Base-by-base conservation (phyloP, 257 asterid species). In the Solanum peruvianum region DNA sequence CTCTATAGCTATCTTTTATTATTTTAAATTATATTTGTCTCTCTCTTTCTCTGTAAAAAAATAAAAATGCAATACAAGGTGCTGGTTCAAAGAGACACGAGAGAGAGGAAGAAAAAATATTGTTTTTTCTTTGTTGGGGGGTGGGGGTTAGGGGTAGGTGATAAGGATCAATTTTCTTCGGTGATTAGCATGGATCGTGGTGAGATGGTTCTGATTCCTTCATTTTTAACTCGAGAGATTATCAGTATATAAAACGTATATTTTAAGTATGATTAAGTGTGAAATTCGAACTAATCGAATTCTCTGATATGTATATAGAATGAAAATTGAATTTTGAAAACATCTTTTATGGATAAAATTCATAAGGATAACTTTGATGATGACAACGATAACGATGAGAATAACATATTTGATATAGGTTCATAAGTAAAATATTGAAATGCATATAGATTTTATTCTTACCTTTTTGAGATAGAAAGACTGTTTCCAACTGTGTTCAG, bases 31-130 rank as follows among this genome's bases (percentile, higher is more conserved):
- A 25, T 69, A 12, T 72, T 16, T 45, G 27, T 80, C 39, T 85
- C 86, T 18, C 80, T 71, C 44, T 31, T 64, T 45, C 41, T 42
- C 70, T 29, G 39, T 35, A 35, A 35, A 37, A 89, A 27, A 31
- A 31, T 3, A 58, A 88, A 27, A 81, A 89, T 27, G 85, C 73
- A 87, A 86, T 66, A 44, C 87, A 78, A 83, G 86, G 80, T 80
- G 87, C 75, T 88, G 90, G 67, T 47, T 80, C 62, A 44, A 25
- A 87, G 89, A 49, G 88, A 86, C 62, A 86, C 72, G 39, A 72
- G 60, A 72, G 83, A 67, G 86, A 52, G 67, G 82, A 70, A 60
- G 88, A 77, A 56, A 60, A 31, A 45, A 80, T 58, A 86, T 41
- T 56, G 85, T 35, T 45, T 39, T 47, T 11, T 77, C 14, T 45